Base-by-base conservation (phyloP, 78 protist species). In the Speleostelium caveatum region DNA sequence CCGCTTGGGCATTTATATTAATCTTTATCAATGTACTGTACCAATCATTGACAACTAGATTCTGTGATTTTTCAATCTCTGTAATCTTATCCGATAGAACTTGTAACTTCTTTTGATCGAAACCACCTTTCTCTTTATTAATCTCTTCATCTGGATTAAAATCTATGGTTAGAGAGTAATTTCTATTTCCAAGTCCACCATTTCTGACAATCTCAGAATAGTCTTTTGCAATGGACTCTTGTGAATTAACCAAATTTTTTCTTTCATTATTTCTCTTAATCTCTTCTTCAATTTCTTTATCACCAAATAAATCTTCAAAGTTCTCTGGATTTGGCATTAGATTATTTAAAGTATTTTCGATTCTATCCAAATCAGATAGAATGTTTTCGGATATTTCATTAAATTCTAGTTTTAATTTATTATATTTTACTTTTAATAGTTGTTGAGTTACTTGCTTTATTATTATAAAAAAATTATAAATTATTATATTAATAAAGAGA, bases 131-230 rank as follows among this genome's bases (percentile, higher is more conserved):
- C 2, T 45, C 33, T 19, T 35, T 60, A 41, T 83, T 63, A 12
- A 33, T 55, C 26, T 28, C 42, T 33, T 58, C 69, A 45, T 83
- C 72, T 45, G 38, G 49, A 67, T 69, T 51, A 3, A 83, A 19
- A 41, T 77, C 56, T 28, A 83, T 79, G 4, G 42, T 56, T 19
- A 83, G 67, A 60, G 74, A 5, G 69, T 83, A 83, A 33, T 30
- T 41, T n/a, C 33, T n/a, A 69, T 63, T 83, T 59, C 91, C 91
- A 60, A 83, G 69, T n/a, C 91, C 91, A 83, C 91, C 91, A 38
- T 58, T 32, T 71, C 72, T 83, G 1, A 83, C 58, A 42, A 83
- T 83, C 39, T 83, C 71, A 16, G 60, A 32, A 41, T 41, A 12
- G 26, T 68, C 53, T 68, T 30, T 42, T 17, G 53, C 49, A 33